Conservation (phyloP, 1,284 basidiomycete genomes). For the Apiotrichum mycotoxinovorans region DNA sequence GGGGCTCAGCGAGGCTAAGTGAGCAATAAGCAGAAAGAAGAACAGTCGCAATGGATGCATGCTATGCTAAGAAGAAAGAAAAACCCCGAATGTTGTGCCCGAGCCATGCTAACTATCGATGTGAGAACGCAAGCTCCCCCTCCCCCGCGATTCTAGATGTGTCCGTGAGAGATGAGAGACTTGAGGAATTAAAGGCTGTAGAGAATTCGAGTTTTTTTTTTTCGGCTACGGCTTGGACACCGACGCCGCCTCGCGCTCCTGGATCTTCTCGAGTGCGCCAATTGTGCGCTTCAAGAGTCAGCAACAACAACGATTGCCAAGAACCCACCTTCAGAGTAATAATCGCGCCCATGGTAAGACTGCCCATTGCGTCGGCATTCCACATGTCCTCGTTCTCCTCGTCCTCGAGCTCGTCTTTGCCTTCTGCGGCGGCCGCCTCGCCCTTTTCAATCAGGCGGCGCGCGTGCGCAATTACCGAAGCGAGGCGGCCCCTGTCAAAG, state of each 20-base stretch:
- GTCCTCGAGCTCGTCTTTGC: slow-evolving; percentile 26
- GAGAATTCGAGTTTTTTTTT: too few species aligned
- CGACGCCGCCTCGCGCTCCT: background rate
- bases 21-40: background rate
- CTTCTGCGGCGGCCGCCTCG: slow-evolving; percentile 16
- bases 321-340: slow-evolving; percentile 58
- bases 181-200: too few species aligned
- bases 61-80: slow-evolving; percentile 1
- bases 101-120: background rate
- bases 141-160: too few species aligned
- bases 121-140: too few species aligned
- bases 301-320: background rate
- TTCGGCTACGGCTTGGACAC: background rate
- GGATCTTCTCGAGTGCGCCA: slow-evolving; percentile 27
- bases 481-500: slow-evolving; percentile 61
- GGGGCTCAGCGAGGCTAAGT: slow-evolving; percentile 27
- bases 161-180: too few species aligned
- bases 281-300: slow-evolving; percentile 25
- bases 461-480: slow-evolving; percentile 65
- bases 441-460: slow-evolving; percentile 61
- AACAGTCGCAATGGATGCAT: background rate
- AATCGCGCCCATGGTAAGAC: slow-evolving; percentile 73
- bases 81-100: background rate
- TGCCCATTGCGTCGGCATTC: slow-evolving; percentile 62
- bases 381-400: slow-evolving; percentile 50